A percentile compares a stretch with the other conserved stretches of the same genome.
Evolutionary conservation across 768 basidiomycete genomes (phyloP).

Genomic region (Aureoboletus auriporus): DNA sequence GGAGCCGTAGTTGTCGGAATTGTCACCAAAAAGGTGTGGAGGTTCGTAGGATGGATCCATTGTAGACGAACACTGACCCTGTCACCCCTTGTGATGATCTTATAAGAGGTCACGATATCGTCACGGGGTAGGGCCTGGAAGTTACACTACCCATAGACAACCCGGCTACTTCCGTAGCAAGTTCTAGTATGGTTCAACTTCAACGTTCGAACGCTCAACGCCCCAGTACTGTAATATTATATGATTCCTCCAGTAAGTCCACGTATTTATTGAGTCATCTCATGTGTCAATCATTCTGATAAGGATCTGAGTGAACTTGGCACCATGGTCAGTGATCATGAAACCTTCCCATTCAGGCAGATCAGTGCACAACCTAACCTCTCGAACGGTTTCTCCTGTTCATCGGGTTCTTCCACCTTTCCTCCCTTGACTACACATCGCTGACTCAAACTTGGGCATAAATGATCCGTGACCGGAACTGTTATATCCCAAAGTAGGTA

Average conservation of each 20-base stretch:
- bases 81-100: background rate
- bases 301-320: too few species aligned
- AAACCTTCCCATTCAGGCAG: too few species aligned
- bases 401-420: background rate
- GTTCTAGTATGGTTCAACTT: too few species aligned
- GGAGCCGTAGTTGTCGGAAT: background rate
- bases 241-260: too few species aligned
- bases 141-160: too few species aligned
- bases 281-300: too few species aligned
- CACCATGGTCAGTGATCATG: too few species aligned
- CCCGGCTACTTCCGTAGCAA: too few species aligned
- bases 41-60: constrained; percentile 12
- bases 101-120: constrained; percentile 10
- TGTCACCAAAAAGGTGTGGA: constrained; percentile 7
- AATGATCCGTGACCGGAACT: constrained; percentile 1
- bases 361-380: too few species aligned
- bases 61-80: background rate
- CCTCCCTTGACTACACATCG: background rate
- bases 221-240: too few species aligned
- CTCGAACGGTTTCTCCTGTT: background rate
- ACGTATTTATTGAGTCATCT: too few species aligned
- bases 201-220: too few species aligned
- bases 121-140: background rate
- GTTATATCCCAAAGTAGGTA: background rate
- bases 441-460: background rate